Base-by-base conservation (phyloP, 2,329 filamentous ascomycete species). In the Podosphaera xanthii region DNA sequence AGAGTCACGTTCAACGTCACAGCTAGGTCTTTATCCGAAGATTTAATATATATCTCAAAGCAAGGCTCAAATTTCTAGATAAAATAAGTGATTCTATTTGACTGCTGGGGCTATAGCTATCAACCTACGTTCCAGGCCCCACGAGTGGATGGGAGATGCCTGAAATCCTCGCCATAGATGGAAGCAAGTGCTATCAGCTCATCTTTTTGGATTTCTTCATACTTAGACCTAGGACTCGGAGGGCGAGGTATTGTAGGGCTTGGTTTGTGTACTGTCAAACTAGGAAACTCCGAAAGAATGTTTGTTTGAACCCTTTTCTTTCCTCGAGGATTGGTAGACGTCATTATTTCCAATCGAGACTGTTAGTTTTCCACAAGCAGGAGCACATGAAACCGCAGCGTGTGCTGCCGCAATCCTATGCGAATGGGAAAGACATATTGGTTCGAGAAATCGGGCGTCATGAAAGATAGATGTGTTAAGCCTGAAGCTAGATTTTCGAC, bases 151-250 rank as follows among this genome's bases (percentile, higher is more conserved):
- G 84, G 80, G 66, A 88, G 79, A 69, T 84, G 81, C 65, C 84
- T 77, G 68, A 88, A 96, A 68, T 96, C 90, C 61, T 94, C 87
- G 64, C 83, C 84, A 68, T 92, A 97, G 57, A 97, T 94, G 49
- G 91, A 86, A 66, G 85, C 78, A 61, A 97, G 76, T 52, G 83
- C 91, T 69, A 92, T 80, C 60, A 94, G 77, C 73, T 97, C 92
- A 69, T 95, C 86, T 67, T 85, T 77, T 72, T 97, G 92, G 40
- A 86, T 81, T 72, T 94, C 85, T 63, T 83, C 80, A 72, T 96
- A 94, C 68, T 89, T 74, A 14, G 77, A 77, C 64, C 74, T 78
- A 57, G 71, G 67, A 50, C 69, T 68, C 10, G 60, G 73, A 14
- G 76, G 75, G 64, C 73, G 77, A 55, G 71, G 65, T 60, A 74